Percentiles rank a stretch among this genome's conserved stretches.
phyloP scores from a whole-genome alignment of 768 basidiomycete species.

The Tricholoma sp. region DNA sequence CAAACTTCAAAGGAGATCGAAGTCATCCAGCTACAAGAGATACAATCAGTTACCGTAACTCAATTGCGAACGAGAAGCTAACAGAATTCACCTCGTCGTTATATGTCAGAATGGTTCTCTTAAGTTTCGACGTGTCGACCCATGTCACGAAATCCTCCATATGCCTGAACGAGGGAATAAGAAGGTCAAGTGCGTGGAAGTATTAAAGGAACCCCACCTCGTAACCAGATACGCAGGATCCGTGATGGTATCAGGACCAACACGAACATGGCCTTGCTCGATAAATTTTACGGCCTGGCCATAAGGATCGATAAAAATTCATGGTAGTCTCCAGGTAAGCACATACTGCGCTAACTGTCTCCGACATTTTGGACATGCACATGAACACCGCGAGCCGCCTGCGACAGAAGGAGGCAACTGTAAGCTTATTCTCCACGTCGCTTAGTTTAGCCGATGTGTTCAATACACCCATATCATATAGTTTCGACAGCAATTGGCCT shows the following conservation, averaged over 20 bases:
- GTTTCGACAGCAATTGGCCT: slow-evolving; percentile 81
- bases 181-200: slow-evolving; percentile 1
- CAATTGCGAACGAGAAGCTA: background rate
- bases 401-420: slow-evolving; percentile 92
- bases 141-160: slow-evolving; percentile 99
- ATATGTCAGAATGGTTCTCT: slow-evolving; percentile 92
- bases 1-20: slow-evolving; percentile 76
- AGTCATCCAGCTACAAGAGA: slow-evolving; percentile 78
- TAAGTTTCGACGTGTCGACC: slow-evolving; percentile 97
- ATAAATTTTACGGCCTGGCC: slow-evolving; percentile 92
- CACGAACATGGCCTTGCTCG: slow-evolving; percentile 96
- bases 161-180: slow-evolving; percentile 44
- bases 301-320: background rate
- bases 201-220: slow-evolving; percentile 39
- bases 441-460: slow-evolving; percentile 83
- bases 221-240: slow-evolving; percentile 97
- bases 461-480: slow-evolving; percentile 96
- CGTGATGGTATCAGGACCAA: slow-evolving; percentile 92
- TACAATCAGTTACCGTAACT: slow-evolving; percentile 11
- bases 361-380: slow-evolving; percentile 90
- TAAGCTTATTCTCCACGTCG: slow-evolving; percentile 94
- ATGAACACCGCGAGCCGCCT: slow-evolving; percentile 89
- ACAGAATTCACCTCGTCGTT: slow-evolving; percentile 76
- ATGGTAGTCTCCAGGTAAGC: background rate
- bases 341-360: slow-evolving; percentile 90